Conservation (phyloP, 495 filamentous ascomycete genomes). For the Lasiosphaeris hirsuta region DNA sequence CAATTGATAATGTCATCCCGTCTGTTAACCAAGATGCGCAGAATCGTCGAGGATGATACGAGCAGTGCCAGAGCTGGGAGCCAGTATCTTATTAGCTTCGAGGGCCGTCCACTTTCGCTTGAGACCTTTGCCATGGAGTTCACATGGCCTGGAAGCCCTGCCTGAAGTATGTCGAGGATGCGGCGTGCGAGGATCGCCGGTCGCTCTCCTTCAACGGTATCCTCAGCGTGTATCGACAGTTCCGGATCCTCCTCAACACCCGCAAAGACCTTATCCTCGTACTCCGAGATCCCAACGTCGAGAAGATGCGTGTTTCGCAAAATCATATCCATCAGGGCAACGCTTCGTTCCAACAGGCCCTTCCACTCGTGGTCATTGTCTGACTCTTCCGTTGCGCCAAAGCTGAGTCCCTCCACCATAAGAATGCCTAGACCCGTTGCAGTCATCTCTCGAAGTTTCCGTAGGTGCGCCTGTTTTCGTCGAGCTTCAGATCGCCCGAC, state of each 20-base stretch:
- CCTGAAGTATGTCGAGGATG: conserved; percentile 62
- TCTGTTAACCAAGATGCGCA: conserved; percentile 68
- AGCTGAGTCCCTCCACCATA: conserved; percentile 73
- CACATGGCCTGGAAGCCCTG: conserved; percentile 57
- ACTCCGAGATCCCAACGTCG: conserved; percentile 58
- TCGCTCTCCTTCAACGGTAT: conserved; percentile 31
- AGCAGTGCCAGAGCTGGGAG: conserved; percentile 64
- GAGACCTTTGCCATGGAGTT: conserved; percentile 47
- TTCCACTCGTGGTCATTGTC: conserved; percentile 64
- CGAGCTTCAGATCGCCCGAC: conserved; percentile 65
- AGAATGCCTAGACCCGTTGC: conserved; percentile 85
- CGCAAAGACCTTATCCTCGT: conserved; percentile 69
- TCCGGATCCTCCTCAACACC: conserved; percentile 60
- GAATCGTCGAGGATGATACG: conserved; percentile 73
- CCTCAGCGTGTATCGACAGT: conserved; percentile 41
- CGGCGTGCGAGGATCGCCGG: conserved; percentile 62
- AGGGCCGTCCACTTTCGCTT: conserved; percentile 66
- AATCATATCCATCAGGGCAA: conserved; percentile 78
- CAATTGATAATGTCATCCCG: conserved; percentile 71
- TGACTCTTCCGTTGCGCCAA: conserved; percentile 45
- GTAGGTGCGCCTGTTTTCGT: conserved; percentile 63
- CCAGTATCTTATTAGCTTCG: conserved; percentile 82
- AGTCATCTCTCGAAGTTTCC: conserved; percentile 66
- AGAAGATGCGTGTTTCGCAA: conserved; percentile 55
- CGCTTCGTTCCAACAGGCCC: conserved; percentile 63